These are phyloP conservation scores for Parafenestella ontariensis DNA, from an alignment of 2,329 filamentous ascomycete genomes.

Conservation along the genomic window DNA sequence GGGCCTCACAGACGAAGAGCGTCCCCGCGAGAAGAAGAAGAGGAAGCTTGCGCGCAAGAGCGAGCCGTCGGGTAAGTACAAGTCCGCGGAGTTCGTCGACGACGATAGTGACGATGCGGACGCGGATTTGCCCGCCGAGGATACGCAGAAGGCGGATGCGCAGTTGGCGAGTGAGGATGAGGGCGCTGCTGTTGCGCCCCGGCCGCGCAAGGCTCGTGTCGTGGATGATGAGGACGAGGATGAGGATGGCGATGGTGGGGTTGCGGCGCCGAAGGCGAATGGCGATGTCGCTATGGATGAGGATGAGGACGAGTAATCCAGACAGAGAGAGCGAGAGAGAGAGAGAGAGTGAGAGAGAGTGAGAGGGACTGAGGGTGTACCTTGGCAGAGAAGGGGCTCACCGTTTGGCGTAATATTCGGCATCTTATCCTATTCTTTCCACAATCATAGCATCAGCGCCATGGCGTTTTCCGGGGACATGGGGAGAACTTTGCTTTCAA, in stretches of 20 bases:
- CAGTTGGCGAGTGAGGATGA: constrained; percentile 30
- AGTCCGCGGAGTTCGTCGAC: constrained; percentile 83
- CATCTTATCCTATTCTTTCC: constrained; percentile 6
- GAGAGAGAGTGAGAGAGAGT: neutral
- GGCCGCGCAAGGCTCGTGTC: constrained; percentile 39
- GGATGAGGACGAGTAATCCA: constrained; percentile 41
- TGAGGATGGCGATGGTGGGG: constrained; percentile 36
- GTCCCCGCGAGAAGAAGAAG: constrained; percentile 68
- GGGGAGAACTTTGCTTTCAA: neutral
- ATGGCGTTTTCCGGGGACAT: constrained; percentile 18
- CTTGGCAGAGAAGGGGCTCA: no score
- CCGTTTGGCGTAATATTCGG: constrained; percentile 5
- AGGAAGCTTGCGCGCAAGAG: constrained; percentile 65
- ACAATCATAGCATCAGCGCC: constrained; percentile 25
- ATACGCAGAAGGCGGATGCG: constrained; percentile 17
- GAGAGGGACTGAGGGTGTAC: no score
- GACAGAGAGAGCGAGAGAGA: neutral
- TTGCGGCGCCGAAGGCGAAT: constrained; percentile 27
- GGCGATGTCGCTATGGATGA: constrained; percentile 37
- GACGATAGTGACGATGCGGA: constrained; percentile 63
- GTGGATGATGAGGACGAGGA: constrained; percentile 46
- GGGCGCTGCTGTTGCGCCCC: constrained; percentile 29
- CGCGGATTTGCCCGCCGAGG: constrained; percentile 26
- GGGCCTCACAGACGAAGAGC: constrained; percentile 63
- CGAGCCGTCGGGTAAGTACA: constrained; percentile 69